phyloP scores from a whole-genome alignment of 2,329 filamentous ascomycete species.

The Aspergillus sp. region DNA sequence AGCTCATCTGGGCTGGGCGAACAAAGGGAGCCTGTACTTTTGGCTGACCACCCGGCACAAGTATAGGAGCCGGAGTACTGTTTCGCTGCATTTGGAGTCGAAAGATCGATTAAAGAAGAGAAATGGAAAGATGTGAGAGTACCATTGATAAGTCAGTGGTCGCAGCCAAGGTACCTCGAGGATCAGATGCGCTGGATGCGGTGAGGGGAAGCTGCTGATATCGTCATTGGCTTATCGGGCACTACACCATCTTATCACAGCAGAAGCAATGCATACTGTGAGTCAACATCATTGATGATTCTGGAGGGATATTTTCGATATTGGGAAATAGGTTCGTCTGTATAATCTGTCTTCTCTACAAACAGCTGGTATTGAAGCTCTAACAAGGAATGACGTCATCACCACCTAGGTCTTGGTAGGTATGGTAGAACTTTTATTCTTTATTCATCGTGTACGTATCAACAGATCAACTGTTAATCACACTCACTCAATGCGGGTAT shows the following conservation, averaged over 20 bases:
- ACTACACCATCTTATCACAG: background rate
- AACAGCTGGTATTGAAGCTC: background rate
- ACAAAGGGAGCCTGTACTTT: slow-evolving; percentile 19
- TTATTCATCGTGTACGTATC: too few relatives aligned
- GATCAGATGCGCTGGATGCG: slow-evolving; percentile 5
- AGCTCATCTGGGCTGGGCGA: slow-evolving; percentile 42
- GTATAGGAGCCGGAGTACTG: slow-evolving; percentile 21
- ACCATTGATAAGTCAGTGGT: background rate
- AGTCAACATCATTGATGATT: too few relatives aligned
- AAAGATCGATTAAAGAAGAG: background rate
- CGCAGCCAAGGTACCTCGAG: background rate
- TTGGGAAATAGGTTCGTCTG: too few relatives aligned
- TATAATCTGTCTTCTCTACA: background rate
- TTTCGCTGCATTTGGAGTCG: slow-evolving; percentile 11
- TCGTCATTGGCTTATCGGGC: background rate
- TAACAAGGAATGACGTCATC: too few relatives aligned
- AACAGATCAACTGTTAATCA: too few relatives aligned
- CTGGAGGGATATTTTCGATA: too few relatives aligned
- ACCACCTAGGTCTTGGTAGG: too few relatives aligned
- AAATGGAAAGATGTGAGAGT: background rate
- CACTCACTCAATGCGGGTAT: too few relatives aligned
- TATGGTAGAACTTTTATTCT: too few relatives aligned
- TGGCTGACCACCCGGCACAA: slow-evolving; percentile 9
- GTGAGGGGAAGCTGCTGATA: slow-evolving; percentile 10
- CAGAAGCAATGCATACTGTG: background rate